phyloP scores from a whole-genome alignment of 305 asterid genomes.

The Fraxinus latifolia region DNA sequence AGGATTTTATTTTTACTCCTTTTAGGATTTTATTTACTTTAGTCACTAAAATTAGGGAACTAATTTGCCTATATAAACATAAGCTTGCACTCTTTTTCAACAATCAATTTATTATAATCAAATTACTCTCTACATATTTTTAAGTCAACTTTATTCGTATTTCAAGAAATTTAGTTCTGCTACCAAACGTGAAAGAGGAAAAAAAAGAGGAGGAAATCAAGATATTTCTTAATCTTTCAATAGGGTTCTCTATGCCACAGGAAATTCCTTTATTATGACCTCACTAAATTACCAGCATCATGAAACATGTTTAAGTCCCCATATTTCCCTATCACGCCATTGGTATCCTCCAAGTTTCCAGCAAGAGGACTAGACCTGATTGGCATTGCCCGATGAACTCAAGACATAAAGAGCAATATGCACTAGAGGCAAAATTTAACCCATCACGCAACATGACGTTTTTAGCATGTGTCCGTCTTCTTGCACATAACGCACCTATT shows the following conservation, averaged over 20 bases:
- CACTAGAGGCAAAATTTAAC: background rate
- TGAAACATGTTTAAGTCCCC: background rate
- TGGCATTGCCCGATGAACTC: background rate
- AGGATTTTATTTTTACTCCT: too few relatives aligned
- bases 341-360: background rate
- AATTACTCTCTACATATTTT: background rate
- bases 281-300: background rate
- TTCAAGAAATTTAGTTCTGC: background rate
- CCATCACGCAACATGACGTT: background rate
- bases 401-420: background rate
- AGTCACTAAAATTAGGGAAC: background rate
- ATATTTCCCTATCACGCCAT: background rate
- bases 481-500: background rate
- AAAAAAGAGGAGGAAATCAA: background rate
- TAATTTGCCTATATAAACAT: background rate
- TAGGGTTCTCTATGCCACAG: background rate
- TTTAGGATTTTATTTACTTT: background rate
- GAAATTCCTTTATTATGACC: background rate
- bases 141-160: background rate
- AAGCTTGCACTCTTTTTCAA: background rate
- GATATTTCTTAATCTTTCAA: background rate
- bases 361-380: background rate
- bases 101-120: background rate
- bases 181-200: background rate
- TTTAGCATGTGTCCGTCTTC: background rate